Evolutionary conservation across 192 early-diverging fungal genomes (phyloP), one percentile per base, ranked within the genome.

Genomic region (Rhizophlyctis rosea): DNA sequence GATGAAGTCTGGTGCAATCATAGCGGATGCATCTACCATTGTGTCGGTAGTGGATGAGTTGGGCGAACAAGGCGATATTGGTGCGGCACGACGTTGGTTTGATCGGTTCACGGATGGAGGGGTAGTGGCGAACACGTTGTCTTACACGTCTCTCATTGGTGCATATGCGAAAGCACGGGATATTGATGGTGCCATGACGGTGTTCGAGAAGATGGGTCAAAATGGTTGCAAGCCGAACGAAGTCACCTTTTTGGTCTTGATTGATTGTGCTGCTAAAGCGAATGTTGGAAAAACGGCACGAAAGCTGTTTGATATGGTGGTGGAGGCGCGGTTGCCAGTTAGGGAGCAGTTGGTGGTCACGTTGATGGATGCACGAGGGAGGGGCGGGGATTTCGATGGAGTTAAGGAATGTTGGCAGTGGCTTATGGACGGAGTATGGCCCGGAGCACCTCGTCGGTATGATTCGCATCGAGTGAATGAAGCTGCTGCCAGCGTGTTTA

Each of bases 251-350:
- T 32, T 50, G 4, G 32, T 32, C 49, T 14, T 61, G 3, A 2
- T 61, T 27, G 48, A 61, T 50, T 44, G 47, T 4, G 3, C 29
- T 4, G 59, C 59, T 0, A 61, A 61, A 31, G 28, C 21, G 25
- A 27, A 27, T 0, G 14, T 23, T 14, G 52, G 14, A 25, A 54
- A 0, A 16, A 16, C 14, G 27, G 14, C 16, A 27, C 44, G 18
- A 51, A 27, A 28, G 28, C 28, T 30, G 14, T 50, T 61, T 23
- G 48, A 50, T 21, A 23, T 39, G 28, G 25, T 52, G 50, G 5
- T 11, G 7, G 7, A 7, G 7, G 34, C 33, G 4, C 13, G n/a
- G n/a, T 32, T 35, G 16, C 31, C 28, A 3, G 56, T 34, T 36
- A 16, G n/a, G n/a, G n/a, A n/a, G n/a, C n/a, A n/a, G n/a, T n/a